Conservation (phyloP, 2,329 filamentous ascomycete genomes). For the Alternaria solani region DNA sequence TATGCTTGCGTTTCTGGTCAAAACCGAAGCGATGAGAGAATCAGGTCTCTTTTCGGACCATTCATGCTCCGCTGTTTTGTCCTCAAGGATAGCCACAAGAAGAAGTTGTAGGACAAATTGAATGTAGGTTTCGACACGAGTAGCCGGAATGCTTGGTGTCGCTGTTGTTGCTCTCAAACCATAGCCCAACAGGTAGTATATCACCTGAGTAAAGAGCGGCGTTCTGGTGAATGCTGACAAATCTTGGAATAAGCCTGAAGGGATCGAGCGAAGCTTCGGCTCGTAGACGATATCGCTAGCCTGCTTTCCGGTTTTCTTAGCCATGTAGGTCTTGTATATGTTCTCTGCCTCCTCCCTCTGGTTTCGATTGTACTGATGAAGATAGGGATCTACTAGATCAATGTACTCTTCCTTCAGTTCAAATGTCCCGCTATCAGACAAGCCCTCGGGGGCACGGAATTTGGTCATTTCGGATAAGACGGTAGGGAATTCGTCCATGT, state of each 20-base stretch:
- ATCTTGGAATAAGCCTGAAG: conserved; percentile 77
- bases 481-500: conserved; percentile 85
- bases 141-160: conserved; percentile 78
- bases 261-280: conserved; percentile 79
- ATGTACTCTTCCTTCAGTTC: conserved; percentile 87
- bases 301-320: conserved; percentile 83
- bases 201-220: conserved; percentile 85
- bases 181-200: conserved; percentile 88
- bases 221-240: conserved; percentile 83
- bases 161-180: conserved; percentile 72
- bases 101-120: conserved; percentile 90
- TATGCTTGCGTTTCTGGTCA: conserved; percentile 67
- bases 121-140: conserved; percentile 87
- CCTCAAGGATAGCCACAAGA: conserved; percentile 85
- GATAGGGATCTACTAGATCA: conserved; percentile 92
- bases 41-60: conserved; percentile 54
- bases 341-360: conserved; percentile 94
- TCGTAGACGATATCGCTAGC: conserved; percentile 89
- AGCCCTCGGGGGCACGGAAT: conserved; percentile 88
- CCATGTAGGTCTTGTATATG: conserved; percentile 85
- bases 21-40: conserved; percentile 77
- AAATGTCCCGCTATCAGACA: conserved; percentile 93
- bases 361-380: conserved; percentile 95
- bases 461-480: conserved; percentile 87
- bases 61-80: conserved; percentile 63